phyloP scores from a whole-genome alignment of 176 grass and related monocot species.

The Rhipidocladum racemiflorum region DNA sequence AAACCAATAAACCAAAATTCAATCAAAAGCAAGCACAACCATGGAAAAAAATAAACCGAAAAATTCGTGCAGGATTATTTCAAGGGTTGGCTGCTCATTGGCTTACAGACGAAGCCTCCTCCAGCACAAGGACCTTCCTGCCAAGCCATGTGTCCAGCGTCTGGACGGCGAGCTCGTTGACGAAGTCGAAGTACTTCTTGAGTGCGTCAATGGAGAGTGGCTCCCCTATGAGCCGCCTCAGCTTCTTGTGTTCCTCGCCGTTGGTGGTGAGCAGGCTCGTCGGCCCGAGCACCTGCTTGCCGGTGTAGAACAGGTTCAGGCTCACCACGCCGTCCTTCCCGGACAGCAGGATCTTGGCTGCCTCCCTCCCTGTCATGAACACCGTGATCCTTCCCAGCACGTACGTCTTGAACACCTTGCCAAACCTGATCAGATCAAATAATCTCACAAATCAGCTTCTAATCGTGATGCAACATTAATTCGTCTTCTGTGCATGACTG shows the following conservation, averaged over 20 bases:
- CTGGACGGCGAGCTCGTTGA: constrained; percentile 46
- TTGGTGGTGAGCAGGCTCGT: constrained; percentile 65
- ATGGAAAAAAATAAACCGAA: neutral
- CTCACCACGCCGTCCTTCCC: constrained; percentile 73
- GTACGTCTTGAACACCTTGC: constrained; percentile 75
- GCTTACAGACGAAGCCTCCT: constrained; percentile 56
- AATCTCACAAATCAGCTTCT: neutral
- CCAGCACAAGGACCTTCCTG: constrained; percentile 48
- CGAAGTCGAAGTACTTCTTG: constrained; percentile 53
- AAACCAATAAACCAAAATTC: neutral
- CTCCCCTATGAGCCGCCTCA: constrained; percentile 56
- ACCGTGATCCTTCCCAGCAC: constrained; percentile 58
- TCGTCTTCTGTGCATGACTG: neutral
- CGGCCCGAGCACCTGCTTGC: constrained; percentile 65
- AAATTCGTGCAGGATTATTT: neutral
- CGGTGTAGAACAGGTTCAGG: constrained; percentile 68
- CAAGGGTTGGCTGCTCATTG: neutral
- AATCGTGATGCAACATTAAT: neutral
- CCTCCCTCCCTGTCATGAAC: constrained; percentile 70
- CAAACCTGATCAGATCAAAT: constrained; percentile 30
- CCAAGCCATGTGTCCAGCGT: constrained; percentile 47
- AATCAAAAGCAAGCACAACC: neutral
- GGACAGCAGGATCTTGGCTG: constrained; percentile 61
- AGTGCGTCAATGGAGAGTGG: constrained; percentile 64
- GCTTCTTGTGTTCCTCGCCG: constrained; percentile 68